Evolutionary conservation across 441 rosid genomes (phyloP).

Genomic region (Pelargonium cotyledonis): DNA sequence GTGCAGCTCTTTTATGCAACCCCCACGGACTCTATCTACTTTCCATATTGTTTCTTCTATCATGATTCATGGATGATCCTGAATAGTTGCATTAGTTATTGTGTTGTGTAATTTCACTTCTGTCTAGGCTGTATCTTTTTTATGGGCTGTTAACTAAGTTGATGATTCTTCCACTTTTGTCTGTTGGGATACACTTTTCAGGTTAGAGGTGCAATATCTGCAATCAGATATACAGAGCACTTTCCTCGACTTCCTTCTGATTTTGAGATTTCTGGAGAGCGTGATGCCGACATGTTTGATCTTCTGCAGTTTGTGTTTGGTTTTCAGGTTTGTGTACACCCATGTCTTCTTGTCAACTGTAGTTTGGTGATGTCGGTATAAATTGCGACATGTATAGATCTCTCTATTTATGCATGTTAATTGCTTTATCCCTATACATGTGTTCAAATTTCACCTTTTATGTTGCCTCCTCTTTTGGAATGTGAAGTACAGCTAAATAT

Average conservation of each 20-base stretch:
- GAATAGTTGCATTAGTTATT: constrained; percentile 9
- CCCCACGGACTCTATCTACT: background rate
- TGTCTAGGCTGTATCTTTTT: constrained; percentile 7
- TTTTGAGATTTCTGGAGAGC: constrained; percentile 70
- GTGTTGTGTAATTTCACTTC: constrained; percentile 9
- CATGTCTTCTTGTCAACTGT: constrained; percentile 2
- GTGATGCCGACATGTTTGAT: constrained; percentile 90
- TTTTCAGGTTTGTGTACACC: constrained; percentile 67
- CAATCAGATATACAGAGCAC: constrained; percentile 73
- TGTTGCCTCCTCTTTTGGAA: too few relatives aligned
- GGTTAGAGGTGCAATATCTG: constrained; percentile 88
- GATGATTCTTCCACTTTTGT: background rate
- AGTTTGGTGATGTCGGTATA: constrained; percentile 5
- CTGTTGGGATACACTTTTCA: constrained; percentile 28
- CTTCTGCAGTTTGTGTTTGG: constrained; percentile 84
- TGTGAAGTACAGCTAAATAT: too few relatives aligned
- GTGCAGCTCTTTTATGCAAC: background rate
- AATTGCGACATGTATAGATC: constrained; percentile 3
- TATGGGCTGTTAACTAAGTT: constrained; percentile 15
- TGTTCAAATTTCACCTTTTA: background rate
- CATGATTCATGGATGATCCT: constrained; percentile 1
- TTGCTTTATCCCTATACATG: background rate
- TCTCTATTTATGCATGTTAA: background rate
- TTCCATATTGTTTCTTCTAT: background rate
- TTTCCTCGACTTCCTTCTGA: constrained; percentile 76